Evolutionary conservation across 1,284 basidiomycete species (phyloP).

Genomic region (Cryptococcus sp.): DNA sequence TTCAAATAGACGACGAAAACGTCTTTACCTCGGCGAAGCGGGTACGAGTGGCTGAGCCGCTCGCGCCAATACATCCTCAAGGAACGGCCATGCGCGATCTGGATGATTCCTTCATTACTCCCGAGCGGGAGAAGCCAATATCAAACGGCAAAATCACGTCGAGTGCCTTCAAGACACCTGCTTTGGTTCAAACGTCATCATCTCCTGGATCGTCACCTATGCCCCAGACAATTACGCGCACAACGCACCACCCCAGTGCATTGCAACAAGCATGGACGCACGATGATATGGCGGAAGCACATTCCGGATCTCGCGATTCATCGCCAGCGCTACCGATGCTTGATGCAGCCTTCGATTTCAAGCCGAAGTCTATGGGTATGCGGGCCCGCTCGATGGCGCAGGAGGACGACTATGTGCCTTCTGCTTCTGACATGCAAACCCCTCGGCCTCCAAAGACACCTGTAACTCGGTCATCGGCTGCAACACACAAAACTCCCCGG

Average conservation of each 20-base stretch:
- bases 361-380: conserved; percentile 26
- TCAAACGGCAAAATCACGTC: conserved; percentile 20
- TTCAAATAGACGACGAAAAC: conserved; percentile 40
- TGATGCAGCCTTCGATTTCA: conserved; percentile 47
- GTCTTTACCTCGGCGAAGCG: conserved; percentile 40
- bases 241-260: conserved; percentile 42
- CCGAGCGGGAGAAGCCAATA: conserved; percentile 36
- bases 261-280: conserved; percentile 48
- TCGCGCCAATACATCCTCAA: conserved; percentile 36
- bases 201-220: conserved; percentile 52
- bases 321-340: conserved; percentile 33
- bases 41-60: conserved; percentile 37
- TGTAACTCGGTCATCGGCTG: conserved; percentile 45
- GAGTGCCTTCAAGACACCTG: conserved; percentile 46
- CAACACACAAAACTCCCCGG: conserved; percentile 29
- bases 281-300: conserved; percentile 35
- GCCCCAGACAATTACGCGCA: conserved; percentile 46
- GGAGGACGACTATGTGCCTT: conserved; percentile 23
- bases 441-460: conserved; percentile 43
- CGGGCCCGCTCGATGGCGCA: conserved; percentile 7
- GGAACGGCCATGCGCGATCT: conserved; percentile 23
- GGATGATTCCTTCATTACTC: conserved; percentile 46
- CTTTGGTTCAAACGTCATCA: conserved; percentile 46
- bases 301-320: conserved; percentile 14
- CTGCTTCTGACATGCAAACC: not conserved